These are phyloP conservation scores for Tilletia indica DNA, from an alignment of 1,284 basidiomycete genomes.

Conservation along the genomic window DNA sequence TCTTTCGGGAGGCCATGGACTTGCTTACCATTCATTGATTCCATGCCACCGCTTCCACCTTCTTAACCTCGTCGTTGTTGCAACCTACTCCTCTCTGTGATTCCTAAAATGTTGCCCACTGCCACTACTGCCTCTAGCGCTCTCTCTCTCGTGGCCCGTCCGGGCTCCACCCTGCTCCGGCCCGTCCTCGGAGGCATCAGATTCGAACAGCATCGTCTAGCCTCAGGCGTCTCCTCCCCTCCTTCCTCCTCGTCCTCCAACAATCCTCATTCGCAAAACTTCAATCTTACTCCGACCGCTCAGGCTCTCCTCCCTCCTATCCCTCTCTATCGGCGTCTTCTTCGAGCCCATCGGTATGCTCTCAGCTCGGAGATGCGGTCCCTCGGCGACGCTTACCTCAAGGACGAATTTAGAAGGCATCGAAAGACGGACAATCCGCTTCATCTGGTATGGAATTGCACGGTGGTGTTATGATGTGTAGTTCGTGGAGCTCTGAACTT, in stretches of 20 bases:
- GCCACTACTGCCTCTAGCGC: no score
- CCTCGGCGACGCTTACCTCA: slow-evolving; percentile 54
- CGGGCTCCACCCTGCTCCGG: no score
- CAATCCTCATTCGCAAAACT: slow-evolving; percentile 14
- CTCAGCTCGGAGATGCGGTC: slow-evolving; percentile 52
- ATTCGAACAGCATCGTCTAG: not conserved
- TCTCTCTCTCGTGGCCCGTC: no score
- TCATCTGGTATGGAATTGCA: slow-evolving; percentile 7
- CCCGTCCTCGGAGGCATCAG: no score
- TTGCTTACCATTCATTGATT: no score
- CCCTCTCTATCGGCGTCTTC: slow-evolving; percentile 48
- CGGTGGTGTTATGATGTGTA: not conserved
- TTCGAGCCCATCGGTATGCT: slow-evolving; percentile 44
- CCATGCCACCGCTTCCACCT: no score
- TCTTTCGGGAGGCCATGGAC: no score
- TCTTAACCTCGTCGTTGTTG: no score
- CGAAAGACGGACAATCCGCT: slow-evolving; percentile 20
- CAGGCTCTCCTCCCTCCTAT: slow-evolving; percentile 46
- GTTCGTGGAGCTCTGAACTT: not conserved
- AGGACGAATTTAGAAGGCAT: slow-evolving; percentile 53
- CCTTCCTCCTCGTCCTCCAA: not conserved
- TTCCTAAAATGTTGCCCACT: no score
- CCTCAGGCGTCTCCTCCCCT: not conserved
- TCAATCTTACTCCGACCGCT: slow-evolving; percentile 26
- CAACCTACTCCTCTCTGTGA: no score